Conservation (phyloP, 495 filamentous ascomycete genomes). For the Zalerion maritima region DNA sequence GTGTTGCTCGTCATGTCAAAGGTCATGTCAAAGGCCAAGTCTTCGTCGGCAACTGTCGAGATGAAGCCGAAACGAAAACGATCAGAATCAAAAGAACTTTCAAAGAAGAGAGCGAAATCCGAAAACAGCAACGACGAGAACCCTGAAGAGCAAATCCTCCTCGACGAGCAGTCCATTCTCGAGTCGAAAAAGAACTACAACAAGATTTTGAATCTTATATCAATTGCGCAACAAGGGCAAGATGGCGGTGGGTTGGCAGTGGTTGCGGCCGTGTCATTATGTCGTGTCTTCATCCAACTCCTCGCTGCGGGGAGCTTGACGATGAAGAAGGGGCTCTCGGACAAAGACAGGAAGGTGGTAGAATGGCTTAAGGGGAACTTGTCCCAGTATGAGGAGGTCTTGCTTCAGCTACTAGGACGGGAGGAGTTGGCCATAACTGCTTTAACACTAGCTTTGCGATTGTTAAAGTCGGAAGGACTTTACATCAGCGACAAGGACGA, state of each 20-base stretch:
- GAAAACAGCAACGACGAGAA: conserved; percentile 32
- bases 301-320: conserved; percentile 59
- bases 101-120: conserved; percentile 25
- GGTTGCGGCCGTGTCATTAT: conserved; percentile 63
- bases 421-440: conserved; percentile 41
- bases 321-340: conserved; percentile 43
- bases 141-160: conserved; percentile 42
- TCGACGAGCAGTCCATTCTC: conserved; percentile 62
- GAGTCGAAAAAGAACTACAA: conserved; percentile 86
- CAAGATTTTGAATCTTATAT: conserved; percentile 65
- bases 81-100: conserved; percentile 15
- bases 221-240: conserved; percentile 31
- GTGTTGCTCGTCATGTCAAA: no score
- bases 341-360: conserved; percentile 59
- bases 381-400: conserved; percentile 46
- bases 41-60: conserved; percentile 11
- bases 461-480: conserved; percentile 62
- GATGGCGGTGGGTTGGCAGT: conserved; percentile 25
- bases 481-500: conserved; percentile 45
- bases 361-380: conserved; percentile 67
- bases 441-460: conserved; percentile 64
- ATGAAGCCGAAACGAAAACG: conserved; percentile 27
- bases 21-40: no score
- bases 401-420: conserved; percentile 40
- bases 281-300: conserved; percentile 76